Conservation (phyloP, 2,329 filamentous ascomycete species). For the Onygena corvina region DNA sequence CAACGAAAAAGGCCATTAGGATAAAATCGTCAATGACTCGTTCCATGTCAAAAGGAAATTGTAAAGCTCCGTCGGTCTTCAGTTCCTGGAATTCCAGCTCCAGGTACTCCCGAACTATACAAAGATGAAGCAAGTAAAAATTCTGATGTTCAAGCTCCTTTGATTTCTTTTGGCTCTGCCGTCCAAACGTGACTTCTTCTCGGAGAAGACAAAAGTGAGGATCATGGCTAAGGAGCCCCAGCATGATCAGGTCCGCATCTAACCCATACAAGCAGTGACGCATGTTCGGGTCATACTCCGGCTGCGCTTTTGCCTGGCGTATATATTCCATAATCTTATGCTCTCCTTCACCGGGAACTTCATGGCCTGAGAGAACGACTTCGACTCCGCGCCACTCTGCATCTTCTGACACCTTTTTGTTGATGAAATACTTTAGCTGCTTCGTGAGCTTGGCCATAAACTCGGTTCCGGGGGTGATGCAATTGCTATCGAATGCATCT, state of each 20-base stretch:
- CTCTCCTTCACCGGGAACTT: constrained; percentile 94
- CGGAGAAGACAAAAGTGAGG: constrained; percentile 94
- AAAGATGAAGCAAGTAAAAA: constrained; percentile 93
- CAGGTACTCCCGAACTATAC: constrained; percentile 92
- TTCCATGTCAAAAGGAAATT: constrained; percentile 83
- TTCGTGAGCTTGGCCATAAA: constrained; percentile 95
- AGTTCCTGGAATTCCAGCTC: constrained; percentile 95
- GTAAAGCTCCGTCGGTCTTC: constrained; percentile 57
- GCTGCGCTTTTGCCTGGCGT: constrained; percentile 89
- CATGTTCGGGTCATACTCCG: constrained; percentile 80
- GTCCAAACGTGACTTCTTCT: constrained; percentile 95
- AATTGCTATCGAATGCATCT: constrained; percentile 95
- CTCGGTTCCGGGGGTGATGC: constrained; percentile 88
- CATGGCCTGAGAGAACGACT: constrained; percentile 90
- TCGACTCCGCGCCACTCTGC: constrained; percentile 95
- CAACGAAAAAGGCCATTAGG: constrained; percentile 97
- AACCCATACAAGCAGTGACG: constrained; percentile 95
- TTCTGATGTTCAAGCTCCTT: constrained; percentile 98
- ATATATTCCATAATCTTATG: constrained; percentile 99
- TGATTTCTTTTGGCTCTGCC: constrained; percentile 73
- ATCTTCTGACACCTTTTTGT: constrained; percentile 96
- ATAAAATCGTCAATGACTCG: constrained; percentile 98
- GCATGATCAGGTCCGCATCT: constrained; percentile 96
- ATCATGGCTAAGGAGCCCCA: constrained; percentile 91
- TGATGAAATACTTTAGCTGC: constrained; percentile 96